Conservation (phyloP, 2,329 filamentous ascomycete genomes). For the Emergomyces pasteurianus region DNA sequence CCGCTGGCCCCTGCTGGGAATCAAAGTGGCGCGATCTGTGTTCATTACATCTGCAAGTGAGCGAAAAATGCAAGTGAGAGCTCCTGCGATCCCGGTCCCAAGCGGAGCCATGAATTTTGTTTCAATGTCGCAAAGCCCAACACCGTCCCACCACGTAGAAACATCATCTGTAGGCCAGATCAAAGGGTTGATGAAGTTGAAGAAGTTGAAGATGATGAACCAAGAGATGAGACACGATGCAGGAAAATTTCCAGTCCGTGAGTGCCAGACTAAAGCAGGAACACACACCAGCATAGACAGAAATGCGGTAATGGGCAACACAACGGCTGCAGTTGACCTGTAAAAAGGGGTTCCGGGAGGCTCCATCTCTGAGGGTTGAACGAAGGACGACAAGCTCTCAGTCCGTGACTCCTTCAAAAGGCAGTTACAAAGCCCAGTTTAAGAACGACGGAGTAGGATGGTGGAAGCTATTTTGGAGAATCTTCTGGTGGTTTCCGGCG, state of each 20-base stretch:
- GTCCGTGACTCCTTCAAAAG: neutral
- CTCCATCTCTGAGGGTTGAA: neutral
- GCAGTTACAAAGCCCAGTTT: neutral
- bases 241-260: conserved; percentile 48
- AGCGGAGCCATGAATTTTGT: conserved; percentile 45
- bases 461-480: neutral
- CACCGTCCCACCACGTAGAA: conserved; percentile 45
- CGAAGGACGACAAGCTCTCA: neutral
- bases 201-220: conserved; percentile 44
- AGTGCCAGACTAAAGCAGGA: conserved; percentile 49
- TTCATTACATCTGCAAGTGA: conserved; percentile 50
- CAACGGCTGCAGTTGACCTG: conserved; percentile 23
- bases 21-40: conserved; percentile 42
- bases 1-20: conserved; percentile 38
- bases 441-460: neutral
- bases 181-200: conserved; percentile 49
- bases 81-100: conserved; percentile 41
- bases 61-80: conserved; percentile 47
- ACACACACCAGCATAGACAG: conserved; percentile 42
- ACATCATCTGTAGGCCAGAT: conserved; percentile 52
- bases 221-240: conserved; percentile 46
- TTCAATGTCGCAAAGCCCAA: conserved; percentile 53
- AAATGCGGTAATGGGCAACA: conserved; percentile 39
- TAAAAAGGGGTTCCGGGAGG: neutral
- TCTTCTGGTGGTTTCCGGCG: neutral